Evolutionary conservation across 2,329 filamentous ascomycete species (phyloP).

Genomic region (Teratosphaeria zuluensis): DNA sequence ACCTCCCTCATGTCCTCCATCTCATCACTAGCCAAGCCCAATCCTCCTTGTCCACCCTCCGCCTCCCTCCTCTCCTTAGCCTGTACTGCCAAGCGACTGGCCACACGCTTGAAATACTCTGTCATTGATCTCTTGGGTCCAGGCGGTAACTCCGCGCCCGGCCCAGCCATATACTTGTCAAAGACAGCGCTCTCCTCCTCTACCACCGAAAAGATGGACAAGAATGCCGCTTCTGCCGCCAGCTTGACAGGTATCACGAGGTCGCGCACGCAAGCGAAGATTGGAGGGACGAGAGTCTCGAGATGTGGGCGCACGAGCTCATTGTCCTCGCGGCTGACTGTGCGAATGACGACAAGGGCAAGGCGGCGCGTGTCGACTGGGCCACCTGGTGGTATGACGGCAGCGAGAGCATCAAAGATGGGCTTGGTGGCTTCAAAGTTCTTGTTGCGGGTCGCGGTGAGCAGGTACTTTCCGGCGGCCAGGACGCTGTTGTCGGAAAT

Average conservation of each 20-base stretch:
- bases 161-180: conserved; percentile 74
- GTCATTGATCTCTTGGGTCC: conserved; percentile 80
- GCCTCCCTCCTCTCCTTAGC: conserved; percentile 83
- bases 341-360: conserved; percentile 78
- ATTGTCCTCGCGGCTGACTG: conserved; percentile 67
- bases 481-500: conserved; percentile 82
- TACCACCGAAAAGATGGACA: conserved; percentile 81
- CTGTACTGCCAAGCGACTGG: conserved; percentile 72
- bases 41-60: conserved; percentile 75
- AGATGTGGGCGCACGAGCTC: conserved; percentile 77
- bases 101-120: conserved; percentile 95
- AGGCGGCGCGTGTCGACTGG: conserved; percentile 77
- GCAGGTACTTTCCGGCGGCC: conserved; percentile 81
- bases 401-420: conserved; percentile 69
- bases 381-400: conserved; percentile 65
- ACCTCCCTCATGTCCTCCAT: conserved; percentile 90
- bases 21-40: conserved; percentile 85
- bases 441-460: conserved; percentile 55
- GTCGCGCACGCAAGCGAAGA: conserved; percentile 87
- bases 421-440: conserved; percentile 68
- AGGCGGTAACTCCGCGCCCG: conserved; percentile 55
- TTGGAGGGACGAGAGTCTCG: conserved; percentile 63
- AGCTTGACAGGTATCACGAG: conserved; percentile 90
- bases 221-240: conserved; percentile 86
- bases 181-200: conserved; percentile 80